These are phyloP conservation scores for Gracilaria vermiculophylla DNA, from an alignment of 23 red algal species.

Conservation along the genomic window DNA sequence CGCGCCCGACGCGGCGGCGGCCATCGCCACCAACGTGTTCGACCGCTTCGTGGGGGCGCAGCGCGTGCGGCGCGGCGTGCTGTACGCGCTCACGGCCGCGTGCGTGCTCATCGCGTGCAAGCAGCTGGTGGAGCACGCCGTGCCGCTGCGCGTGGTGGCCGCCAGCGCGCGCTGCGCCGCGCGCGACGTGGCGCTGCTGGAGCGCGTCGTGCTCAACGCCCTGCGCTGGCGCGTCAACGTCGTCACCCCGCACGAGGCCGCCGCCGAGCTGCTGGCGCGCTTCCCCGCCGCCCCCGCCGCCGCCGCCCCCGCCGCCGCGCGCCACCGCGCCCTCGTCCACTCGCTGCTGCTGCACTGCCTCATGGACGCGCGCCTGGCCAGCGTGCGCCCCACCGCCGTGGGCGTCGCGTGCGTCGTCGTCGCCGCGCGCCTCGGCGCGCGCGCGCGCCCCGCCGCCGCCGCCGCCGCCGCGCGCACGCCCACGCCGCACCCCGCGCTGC, in stretches of 20 bases:
- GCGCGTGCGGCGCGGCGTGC: background rate
- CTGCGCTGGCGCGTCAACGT: slow-evolving; percentile 38
- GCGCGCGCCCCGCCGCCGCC: background rate
- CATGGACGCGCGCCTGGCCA: background rate
- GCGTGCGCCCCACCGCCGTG: slow-evolving; percentile 23
- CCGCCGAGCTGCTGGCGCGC: background rate
- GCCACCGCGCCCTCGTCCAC: too few species aligned
- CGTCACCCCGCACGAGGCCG: slow-evolving; percentile 32
- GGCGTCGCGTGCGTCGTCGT: slow-evolving; percentile 47
- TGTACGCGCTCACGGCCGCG: slow-evolving; percentile 29
- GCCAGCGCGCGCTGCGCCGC: background rate
- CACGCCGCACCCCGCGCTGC: background rate
- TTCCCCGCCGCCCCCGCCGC: background rate
- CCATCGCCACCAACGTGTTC: slow-evolving; percentile 40
- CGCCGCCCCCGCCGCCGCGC: background rate
- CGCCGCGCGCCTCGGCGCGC: background rate
- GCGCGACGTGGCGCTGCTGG: background rate
- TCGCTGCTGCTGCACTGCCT: slow-evolving; percentile 7
- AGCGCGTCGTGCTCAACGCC: slow-evolving; percentile 25
- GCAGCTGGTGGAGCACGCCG: background rate
- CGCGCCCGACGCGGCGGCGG: background rate
- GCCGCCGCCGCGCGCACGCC: too few species aligned
- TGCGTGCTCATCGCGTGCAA: slow-evolving; percentile 56
- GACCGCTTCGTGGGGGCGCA: slow-evolving; percentile 22
- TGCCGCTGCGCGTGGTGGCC: background rate